These are phyloP conservation scores for Aspergillus piperis DNA, from an alignment of 2,329 filamentous ascomycete genomes.

Conservation along the genomic window DNA sequence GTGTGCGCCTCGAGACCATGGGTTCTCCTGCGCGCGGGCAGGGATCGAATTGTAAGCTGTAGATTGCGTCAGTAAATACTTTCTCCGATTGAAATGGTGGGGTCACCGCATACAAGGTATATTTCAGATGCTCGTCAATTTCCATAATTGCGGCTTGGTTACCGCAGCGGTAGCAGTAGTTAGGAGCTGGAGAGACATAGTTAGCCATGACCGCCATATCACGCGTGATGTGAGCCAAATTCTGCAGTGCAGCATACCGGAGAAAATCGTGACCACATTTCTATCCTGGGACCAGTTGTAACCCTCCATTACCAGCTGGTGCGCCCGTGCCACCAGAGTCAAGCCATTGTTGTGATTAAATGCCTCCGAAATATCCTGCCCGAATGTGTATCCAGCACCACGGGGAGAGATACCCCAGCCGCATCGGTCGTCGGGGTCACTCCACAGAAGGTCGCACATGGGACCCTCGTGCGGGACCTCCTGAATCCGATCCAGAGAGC, in stretches of 20 bases:
- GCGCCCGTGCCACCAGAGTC: slow-evolving; percentile 90
- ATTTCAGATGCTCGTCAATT: slow-evolving; percentile 98
- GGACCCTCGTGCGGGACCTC: slow-evolving; percentile 98
- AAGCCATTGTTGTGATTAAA: slow-evolving; percentile 99
- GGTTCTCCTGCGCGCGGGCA: slow-evolving; percentile 96
- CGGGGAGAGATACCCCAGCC: slow-evolving; percentile 95
- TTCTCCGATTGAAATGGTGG: slow-evolving; percentile 3
- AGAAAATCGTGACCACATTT: slow-evolving; percentile 99
- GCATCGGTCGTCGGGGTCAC: slow-evolving; percentile 93
- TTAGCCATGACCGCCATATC: slow-evolving; percentile 26
- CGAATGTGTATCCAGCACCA: slow-evolving; percentile 93
- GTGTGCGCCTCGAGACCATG: slow-evolving; percentile 96
- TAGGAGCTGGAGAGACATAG: slow-evolving; percentile 60
- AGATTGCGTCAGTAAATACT: slow-evolving; percentile 7
- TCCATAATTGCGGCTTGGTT: slow-evolving; percentile 99
- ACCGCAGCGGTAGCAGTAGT: slow-evolving; percentile 98
- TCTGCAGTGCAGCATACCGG: slow-evolving; percentile 58
- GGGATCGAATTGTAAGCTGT: slow-evolving; percentile 96
- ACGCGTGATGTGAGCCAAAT: not conserved
- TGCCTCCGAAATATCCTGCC: slow-evolving; percentile 95
- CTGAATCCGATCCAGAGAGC: slow-evolving; percentile 92
- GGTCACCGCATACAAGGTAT: slow-evolving; percentile 82
- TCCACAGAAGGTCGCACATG: slow-evolving; percentile 98
- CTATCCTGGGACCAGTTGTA: slow-evolving; percentile 99
- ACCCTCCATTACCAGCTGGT: slow-evolving; percentile 98